phyloP scores from a whole-genome alignment of 2,329 filamentous ascomycete species.

The Neofusicoccum sp. region DNA sequence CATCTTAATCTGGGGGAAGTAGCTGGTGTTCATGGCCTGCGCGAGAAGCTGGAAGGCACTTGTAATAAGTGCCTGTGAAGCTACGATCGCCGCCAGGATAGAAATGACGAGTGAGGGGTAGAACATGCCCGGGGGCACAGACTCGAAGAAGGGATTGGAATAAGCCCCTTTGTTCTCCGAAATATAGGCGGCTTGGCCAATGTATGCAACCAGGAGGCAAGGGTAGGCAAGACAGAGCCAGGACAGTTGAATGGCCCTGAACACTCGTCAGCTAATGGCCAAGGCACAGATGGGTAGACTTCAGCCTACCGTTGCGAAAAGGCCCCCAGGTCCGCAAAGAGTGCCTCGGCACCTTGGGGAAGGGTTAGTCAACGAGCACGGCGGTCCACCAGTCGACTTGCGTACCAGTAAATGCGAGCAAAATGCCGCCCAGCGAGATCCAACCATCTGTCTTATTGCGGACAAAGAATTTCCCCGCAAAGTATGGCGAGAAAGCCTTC shows the following conservation, averaged over 20 bases:
- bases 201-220: slow-evolving; percentile 67
- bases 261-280: background rate
- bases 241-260: slow-evolving; percentile 68
- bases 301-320: slow-evolving; percentile 57
- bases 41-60: slow-evolving; percentile 63
- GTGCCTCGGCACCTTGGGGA: slow-evolving; percentile 62
- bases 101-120: slow-evolving; percentile 70
- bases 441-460: slow-evolving; percentile 64
- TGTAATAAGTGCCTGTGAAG: slow-evolving; percentile 71
- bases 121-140: slow-evolving; percentile 66
- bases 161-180: slow-evolving; percentile 61
- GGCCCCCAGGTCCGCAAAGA: slow-evolving; percentile 78
- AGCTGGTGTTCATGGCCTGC: slow-evolving; percentile 72
- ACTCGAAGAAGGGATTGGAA: slow-evolving; percentile 74
- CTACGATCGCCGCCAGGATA: slow-evolving; percentile 71
- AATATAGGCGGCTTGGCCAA: slow-evolving; percentile 75
- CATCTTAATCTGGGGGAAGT: slow-evolving; percentile 75
- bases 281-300: background rate
- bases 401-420: slow-evolving; percentile 71
- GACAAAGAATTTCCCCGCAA: slow-evolving; percentile 62
- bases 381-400: background rate
- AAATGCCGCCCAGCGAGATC: slow-evolving; percentile 67
- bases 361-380: background rate
- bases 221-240: slow-evolving; percentile 72
- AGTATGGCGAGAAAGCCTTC: slow-evolving; percentile 58